Evolutionary conservation across 306 rosid species (phyloP).

Genomic region (Cyamopsis tetragonoloba): DNA sequence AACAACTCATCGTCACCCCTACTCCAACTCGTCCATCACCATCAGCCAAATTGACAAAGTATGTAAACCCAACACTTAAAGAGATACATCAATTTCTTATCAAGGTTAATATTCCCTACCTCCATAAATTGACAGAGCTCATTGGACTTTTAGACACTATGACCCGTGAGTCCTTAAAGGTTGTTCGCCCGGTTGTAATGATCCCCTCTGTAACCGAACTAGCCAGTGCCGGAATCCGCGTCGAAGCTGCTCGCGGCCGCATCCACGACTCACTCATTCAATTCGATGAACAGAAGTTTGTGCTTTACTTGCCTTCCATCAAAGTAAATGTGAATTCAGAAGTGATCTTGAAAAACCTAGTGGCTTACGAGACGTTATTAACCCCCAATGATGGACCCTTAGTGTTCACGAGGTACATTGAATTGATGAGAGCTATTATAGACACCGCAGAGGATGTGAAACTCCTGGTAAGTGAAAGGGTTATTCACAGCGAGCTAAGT

Average conservation of each 20-base stretch:
- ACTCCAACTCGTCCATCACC: too few species aligned
- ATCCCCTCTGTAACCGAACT: background rate
- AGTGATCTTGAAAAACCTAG: slow-evolving; percentile 21
- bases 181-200: background rate
- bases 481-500: background rate
- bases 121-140: background rate
- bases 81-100: too few species aligned
- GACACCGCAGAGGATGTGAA: slow-evolving; percentile 17
- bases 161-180: too few species aligned
- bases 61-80: too few species aligned
- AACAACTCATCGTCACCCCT: too few species aligned
- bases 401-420: slow-evolving; percentile 3
- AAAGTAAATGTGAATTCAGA: background rate
- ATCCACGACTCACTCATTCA: background rate
- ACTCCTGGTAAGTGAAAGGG: background rate
- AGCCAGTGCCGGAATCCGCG: background rate
- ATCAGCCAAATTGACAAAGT: too few species aligned
- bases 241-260: background rate
- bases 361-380: slow-evolving; percentile 23
- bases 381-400: background rate
- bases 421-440: slow-evolving; percentile 29
- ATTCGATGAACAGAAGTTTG: background rate
- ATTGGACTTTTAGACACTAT: background rate
- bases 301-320: slow-evolving; percentile 10
- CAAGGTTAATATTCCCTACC: too few species aligned